These are phyloP conservation scores for Papilionanthe hybrid DNA, from an alignment of 116 monocot species.

Conservation along the genomic window DNA sequence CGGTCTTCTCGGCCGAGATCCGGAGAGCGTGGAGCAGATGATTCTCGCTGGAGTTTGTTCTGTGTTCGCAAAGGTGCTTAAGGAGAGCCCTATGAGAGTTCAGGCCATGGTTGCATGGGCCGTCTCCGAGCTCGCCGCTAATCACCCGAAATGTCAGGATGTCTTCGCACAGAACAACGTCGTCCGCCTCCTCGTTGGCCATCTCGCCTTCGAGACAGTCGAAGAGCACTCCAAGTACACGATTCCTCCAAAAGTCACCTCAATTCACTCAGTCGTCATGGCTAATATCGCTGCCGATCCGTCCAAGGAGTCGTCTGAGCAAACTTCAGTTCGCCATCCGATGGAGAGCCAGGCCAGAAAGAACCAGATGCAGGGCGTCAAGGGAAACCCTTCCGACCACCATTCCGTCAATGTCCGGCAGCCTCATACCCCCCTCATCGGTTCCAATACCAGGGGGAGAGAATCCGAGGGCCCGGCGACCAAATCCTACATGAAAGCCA, in stretches of 20 bases:
- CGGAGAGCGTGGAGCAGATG: conserved; percentile 82
- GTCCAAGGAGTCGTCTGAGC: neutral
- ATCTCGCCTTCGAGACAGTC: conserved; percentile 95
- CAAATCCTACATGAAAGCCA: conserved; percentile 78
- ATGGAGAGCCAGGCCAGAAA: conserved; percentile 9
- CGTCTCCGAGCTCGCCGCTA: conserved; percentile 65
- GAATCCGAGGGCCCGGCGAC: conserved; percentile 79
- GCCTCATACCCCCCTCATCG: conserved; percentile 19
- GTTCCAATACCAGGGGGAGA: conserved; percentile 55
- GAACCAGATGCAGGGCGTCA: conserved; percentile 55
- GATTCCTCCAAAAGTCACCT: conserved; percentile 51
- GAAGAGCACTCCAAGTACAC: conserved; percentile 91
- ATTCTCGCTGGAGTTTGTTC: conserved; percentile 67
- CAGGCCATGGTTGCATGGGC: conserved; percentile 89
- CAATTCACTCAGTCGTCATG: conserved; percentile 62
- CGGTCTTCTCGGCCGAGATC: conserved; percentile 67
- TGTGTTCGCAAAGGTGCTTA: conserved; percentile 73
- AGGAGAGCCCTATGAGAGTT: conserved; percentile 80
- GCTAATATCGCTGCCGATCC: conserved; percentile 7
- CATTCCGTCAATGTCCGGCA: conserved; percentile 5
- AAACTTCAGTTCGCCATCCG: conserved; percentile 38
- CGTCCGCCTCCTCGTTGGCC: conserved; percentile 75
- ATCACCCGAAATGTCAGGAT: conserved; percentile 71
- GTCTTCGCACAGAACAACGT: conserved; percentile 75
- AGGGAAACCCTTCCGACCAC: neutral